Evolutionary conservation across 352 stramenopile genomes (phyloP), one percentile per base, ranked within the genome.

Genomic region (Phytophthora hybrid): DNA sequence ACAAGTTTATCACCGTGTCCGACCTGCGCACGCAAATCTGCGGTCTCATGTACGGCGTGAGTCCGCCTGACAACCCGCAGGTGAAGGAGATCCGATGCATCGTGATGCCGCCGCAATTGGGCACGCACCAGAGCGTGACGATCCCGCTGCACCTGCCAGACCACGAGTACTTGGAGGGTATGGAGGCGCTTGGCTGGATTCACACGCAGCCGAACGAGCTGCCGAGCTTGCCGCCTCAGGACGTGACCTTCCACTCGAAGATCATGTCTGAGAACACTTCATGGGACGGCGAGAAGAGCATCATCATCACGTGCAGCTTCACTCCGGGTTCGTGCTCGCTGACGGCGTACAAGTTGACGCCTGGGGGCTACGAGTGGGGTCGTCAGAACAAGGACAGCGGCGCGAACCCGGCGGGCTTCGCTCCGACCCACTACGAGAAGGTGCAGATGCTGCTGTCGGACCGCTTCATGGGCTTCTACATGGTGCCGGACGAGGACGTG

Each of bases 51-150:
- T 99, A 99, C 80, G 98, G 98, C 74, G 94, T 99, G 3, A 99
- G 97, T 54, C 98, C 98, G 32, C 85, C 92, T 9, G 98, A 99
- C 77, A 99, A 99, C 83, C 92, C 98, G 66, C 93, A 99, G 73
- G 98, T 99, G 37, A 99, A 99, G 83, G 98, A 99, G 81, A 98
- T 99, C 53, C 95, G 98, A 23, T 99, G 95, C 79, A 99, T 99
- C 71, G 98, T 99, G 1, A 94, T 99, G 87, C 97, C 99, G 5
- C 98, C 98, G 37, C 98, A 99, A 85, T 87, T 99, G 46, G 98
- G 98, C 49, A 99, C 98, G 60, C 98, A 99, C 67, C 96, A 99
- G 78, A 98, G 78, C 63, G 97, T 99, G 19, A 99, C 95, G 57
- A 85, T 99, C n/a, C 98, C 98, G 21, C 95, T 99, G 67, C 85